These are phyloP conservation scores for Breynia disticha DNA, from an alignment of 441 rosid genomes.

Conservation along the genomic window DNA sequence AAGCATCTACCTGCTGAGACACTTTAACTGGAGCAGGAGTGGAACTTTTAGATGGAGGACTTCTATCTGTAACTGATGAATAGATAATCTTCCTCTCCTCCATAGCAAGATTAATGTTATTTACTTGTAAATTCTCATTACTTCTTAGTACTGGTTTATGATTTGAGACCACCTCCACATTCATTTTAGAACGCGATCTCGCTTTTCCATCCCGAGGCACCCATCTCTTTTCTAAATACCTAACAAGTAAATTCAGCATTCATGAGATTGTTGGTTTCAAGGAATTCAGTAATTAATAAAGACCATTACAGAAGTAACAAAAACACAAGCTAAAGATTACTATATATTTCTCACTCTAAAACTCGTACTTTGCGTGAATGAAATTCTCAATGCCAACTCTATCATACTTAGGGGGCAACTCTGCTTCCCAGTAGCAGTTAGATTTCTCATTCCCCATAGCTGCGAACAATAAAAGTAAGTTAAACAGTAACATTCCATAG, in stretches of 20 bases:
- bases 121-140: conserved; percentile 13
- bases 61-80: conserved; percentile 6
- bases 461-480: conserved; percentile 19
- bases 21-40: conserved; percentile 16
- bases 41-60: conserved; percentile 16
- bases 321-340: conserved; percentile 13
- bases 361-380: conserved; percentile 81
- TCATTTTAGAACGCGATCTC: conserved; percentile 23
- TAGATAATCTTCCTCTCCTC: conserved; percentile 19
- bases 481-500: conserved; percentile 1
- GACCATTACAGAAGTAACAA: conserved; percentile 5
- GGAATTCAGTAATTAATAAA: neutral
- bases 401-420: conserved; percentile 78
- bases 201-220: conserved; percentile 30
- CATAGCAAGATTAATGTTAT: conserved; percentile 16
- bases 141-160: conserved; percentile 13
- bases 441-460: conserved; percentile 97
- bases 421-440: conserved; percentile 97
- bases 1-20: conserved; percentile 28
- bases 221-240: conserved; percentile 63
- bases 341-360: conserved; percentile 14
- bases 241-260: conserved; percentile 12
- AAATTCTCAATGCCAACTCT: conserved; percentile 95
- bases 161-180: conserved; percentile 21
- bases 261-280: conserved; percentile 9